Evolutionary conservation across 2,329 filamentous ascomycete species (phyloP).

Genomic region (Blumeriella jaapii): DNA sequence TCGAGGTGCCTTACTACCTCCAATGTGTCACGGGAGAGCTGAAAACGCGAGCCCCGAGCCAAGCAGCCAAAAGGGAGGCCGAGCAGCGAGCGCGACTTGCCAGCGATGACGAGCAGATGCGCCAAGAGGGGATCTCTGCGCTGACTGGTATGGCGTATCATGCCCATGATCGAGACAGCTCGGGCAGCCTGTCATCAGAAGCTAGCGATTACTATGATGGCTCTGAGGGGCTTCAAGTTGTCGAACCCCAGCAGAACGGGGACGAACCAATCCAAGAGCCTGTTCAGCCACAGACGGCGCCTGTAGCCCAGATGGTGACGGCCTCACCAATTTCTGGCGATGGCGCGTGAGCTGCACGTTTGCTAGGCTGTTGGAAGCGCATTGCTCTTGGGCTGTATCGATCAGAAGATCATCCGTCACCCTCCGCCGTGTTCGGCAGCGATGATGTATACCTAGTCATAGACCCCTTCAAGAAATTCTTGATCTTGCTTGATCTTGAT

Average conservation of each 20-base stretch:
- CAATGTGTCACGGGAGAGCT: conserved; percentile 83
- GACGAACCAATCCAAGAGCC: neutral
- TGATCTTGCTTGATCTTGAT: too few relatives aligned
- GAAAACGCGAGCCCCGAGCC: conserved; percentile 70
- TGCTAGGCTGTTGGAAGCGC: too few relatives aligned
- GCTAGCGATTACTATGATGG: conserved; percentile 5
- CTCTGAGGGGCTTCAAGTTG: conserved; percentile 13
- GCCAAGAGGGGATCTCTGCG: conserved; percentile 48
- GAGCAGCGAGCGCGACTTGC: conserved; percentile 49
- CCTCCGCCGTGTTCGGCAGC: too few relatives aligned
- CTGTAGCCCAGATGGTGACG: too few relatives aligned
- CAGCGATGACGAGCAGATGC: conserved; percentile 47
- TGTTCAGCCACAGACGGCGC: too few relatives aligned
- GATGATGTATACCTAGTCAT: too few relatives aligned
- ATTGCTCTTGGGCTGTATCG: too few relatives aligned
- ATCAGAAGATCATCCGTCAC: too few relatives aligned
- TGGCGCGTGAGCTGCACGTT: too few relatives aligned
- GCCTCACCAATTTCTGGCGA: too few relatives aligned
- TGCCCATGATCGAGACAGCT: neutral
- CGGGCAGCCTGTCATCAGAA: conserved; percentile 4
- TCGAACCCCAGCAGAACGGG: conserved; percentile 8
- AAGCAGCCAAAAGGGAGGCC: conserved; percentile 57
- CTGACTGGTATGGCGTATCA: conserved; percentile 36
- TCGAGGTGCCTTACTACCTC: conserved; percentile 80
- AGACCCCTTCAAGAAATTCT: too few relatives aligned